Base-by-base conservation (phyloP, 2,329 filamentous ascomycete genomes). In the Diplodia intermedia region DNA sequence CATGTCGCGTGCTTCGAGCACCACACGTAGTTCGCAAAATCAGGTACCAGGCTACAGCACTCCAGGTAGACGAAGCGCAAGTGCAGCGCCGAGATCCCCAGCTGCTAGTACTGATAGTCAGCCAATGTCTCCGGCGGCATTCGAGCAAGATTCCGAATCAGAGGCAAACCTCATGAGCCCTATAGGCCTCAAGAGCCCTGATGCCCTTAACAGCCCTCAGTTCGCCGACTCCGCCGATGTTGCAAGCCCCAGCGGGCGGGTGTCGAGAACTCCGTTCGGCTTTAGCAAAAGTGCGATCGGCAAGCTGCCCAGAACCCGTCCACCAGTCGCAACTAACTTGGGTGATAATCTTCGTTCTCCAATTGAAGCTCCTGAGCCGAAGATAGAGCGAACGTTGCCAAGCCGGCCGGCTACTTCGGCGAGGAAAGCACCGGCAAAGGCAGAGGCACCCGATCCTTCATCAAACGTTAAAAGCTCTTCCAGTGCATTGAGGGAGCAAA, bases 401-500 rank as follows among this genome's bases (percentile, higher is more conserved):
- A 52, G 40, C 31, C 43, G 60, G 12, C 60, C 36, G 9, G 9
- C 23, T 47, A 31, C 38, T 55, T 53, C 61, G 18, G 70, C 69
- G n/a, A 70, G 69, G 60, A 62, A 65, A n/a, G n/a, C 63, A 36
- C 50, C 70, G 43, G 71, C 71, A 7, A 65, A 72, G 4, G 75
- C 73, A 26, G 79, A 82, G 68, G 74, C 78, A 15, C 76, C 74
- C 53, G 71, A 71, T 7, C 73, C 76, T 1, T 65, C 71, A 26
- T 71, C 79, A 43, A 86, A 82, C 68, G 78, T 78, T 0, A 79
- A 82, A 6, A 95, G 91, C 73, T 93, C 93, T 0, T 97, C 94
- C 0, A 83, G 86, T 18, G 90, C 93, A 0, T 81, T 99, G 15
- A 88, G 95, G 40, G 93, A 97, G 63, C 94, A 95, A 66, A 97